Percentiles rank a stretch among this genome's conserved stretches.
Evolutionary conservation across 257 asterid genomes (phyloP).

Genomic region (Solanum piurae): DNA sequence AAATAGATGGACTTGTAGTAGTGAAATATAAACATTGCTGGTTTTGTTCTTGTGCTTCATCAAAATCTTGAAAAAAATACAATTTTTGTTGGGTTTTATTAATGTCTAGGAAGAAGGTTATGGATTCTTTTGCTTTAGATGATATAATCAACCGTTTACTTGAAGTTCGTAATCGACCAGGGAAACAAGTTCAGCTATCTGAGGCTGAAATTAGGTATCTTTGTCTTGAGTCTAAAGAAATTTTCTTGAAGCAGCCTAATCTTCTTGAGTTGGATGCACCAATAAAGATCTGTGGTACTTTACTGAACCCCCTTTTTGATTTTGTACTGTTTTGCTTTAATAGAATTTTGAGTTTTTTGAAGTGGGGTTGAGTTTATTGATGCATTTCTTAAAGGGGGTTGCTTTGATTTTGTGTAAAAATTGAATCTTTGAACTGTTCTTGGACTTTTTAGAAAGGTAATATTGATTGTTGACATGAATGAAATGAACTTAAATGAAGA

Average conservation of each 20-base stretch:
- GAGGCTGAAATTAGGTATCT: conserved; percentile 77
- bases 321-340: background rate
- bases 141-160: conserved; percentile 62
- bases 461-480: background rate
- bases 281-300: conserved; percentile 79
- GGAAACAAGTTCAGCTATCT: conserved; percentile 81
- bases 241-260: conserved; percentile 72
- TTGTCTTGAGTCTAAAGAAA: conserved; percentile 56
- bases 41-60: background rate
- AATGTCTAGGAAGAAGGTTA: background rate
- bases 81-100: background rate
- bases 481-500: background rate
- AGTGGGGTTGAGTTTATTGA: background rate
- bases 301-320: background rate
- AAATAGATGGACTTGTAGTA: background rate
- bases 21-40: background rate
- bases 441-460: background rate
- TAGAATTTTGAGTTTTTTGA: background rate
- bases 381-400: background rate
- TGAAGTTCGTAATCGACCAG: conserved; percentile 69
- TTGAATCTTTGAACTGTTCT: background rate
- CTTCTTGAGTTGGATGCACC: conserved; percentile 96
- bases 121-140: conserved; percentile 57
- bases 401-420: background rate
- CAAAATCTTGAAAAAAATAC: background rate